Conservation (phyloP, 805 yeast genomes). For the Yarrowia yakushimensis region DNA sequence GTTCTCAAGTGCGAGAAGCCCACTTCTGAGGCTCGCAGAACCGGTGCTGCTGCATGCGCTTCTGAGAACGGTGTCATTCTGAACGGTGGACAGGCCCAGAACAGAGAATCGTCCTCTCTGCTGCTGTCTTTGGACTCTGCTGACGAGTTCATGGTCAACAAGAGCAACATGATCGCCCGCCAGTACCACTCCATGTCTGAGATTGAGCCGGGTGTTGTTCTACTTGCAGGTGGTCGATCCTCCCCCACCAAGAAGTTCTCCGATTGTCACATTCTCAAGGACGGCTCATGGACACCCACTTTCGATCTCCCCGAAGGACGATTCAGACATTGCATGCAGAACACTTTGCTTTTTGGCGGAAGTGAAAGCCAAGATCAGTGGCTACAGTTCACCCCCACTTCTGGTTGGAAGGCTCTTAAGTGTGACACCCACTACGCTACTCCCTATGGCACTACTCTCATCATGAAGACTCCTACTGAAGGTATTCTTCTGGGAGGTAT, state of each 20-base stretch:
- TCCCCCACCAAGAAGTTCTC: slow-evolving; percentile 50
- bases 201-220: slow-evolving; percentile 34
- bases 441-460: background rate
- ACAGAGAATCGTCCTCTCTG: slow-evolving; percentile 28
- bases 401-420: slow-evolving; percentile 10
- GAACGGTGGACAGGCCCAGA: slow-evolving; percentile 40
- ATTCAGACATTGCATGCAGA: slow-evolving; percentile 1
- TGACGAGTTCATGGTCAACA: background rate
- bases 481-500: slow-evolving; percentile 14
- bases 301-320: slow-evolving; percentile 40
- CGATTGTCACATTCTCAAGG: slow-evolving; percentile 45
- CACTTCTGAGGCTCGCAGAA: slow-evolving; percentile 35
- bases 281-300: slow-evolving; percentile 43
- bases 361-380: slow-evolving; percentile 6
- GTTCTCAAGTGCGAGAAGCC: background rate
- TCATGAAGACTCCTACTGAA: slow-evolving; percentile 11
- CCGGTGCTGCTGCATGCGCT: slow-evolving; percentile 44
- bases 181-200: slow-evolving; percentile 56
- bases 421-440: background rate
- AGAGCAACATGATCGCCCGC: slow-evolving; percentile 40
- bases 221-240: slow-evolving; percentile 65
- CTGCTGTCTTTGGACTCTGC: slow-evolving; percentile 19
- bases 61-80: slow-evolving; percentile 29
- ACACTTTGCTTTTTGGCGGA: slow-evolving; percentile 9
- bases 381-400: background rate